phyloP scores from a whole-genome alignment of 345 rosid species.

The Citrus maxima region DNA sequence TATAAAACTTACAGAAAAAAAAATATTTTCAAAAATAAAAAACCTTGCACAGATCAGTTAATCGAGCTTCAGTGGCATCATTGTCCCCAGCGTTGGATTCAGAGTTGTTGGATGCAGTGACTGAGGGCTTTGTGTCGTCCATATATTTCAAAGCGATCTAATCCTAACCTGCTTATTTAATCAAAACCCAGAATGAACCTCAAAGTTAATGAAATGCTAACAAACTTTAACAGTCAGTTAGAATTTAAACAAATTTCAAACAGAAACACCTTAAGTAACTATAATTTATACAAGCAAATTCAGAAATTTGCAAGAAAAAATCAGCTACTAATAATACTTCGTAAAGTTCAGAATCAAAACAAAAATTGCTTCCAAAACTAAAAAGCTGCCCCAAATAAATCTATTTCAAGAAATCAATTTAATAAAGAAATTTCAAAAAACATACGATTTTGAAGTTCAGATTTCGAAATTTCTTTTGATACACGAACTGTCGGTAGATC shows the following conservation, averaged over 20 bases:
- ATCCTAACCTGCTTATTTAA: background rate
- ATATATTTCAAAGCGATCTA: conserved; percentile 9
- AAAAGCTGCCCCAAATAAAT: background rate
- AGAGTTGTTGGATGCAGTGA: conserved; percentile 13
- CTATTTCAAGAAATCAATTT: background rate
- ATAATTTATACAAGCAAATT: background rate
- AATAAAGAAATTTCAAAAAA: no score
- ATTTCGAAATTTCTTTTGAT: background rate
- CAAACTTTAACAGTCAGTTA: background rate
- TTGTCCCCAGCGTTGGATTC: conserved; percentile 17
- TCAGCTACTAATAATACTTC: background rate
- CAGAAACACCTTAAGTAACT: background rate
- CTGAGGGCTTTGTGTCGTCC: conserved; percentile 29
- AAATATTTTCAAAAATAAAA: background rate
- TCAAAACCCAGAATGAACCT: background rate
- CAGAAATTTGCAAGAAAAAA: no score
- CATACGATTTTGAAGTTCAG: background rate
- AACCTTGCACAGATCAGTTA: conserved; percentile 52
- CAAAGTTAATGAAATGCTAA: background rate
- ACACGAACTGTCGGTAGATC: background rate
- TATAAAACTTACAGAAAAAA: background rate
- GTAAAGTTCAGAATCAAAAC: background rate
- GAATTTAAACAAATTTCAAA: background rate
- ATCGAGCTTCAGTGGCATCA: conserved; percentile 36
- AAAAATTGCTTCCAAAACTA: background rate